Base-by-base conservation (phyloP, 495 filamentous ascomycete genomes). In the Xylaria castorea region DNA sequence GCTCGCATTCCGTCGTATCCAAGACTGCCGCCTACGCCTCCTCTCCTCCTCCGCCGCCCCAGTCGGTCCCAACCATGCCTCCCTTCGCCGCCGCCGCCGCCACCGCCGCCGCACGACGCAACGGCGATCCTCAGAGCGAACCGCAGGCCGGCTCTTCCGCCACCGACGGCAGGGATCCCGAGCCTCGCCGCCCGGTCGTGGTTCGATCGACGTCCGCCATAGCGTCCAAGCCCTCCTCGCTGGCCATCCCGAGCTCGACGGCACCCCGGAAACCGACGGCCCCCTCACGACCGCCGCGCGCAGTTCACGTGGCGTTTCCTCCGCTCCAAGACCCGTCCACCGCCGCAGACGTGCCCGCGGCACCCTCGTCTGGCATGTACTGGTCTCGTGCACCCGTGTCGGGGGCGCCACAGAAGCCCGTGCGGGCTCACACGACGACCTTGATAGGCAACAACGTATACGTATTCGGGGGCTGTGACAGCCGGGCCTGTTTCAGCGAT, bases 281-380 rank as follows among this genome's bases (percentile, higher is more conserved):
- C 1, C 71, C 80, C 46, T 71, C 80, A 1, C 78, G 78, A n/a
- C 76, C 80, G 12, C 48, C 61, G n/a, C 77, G 78, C 3, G 80
- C 82, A 27, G 74, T 76, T 36, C 77, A 87, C 71, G 80, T 81
- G 3, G 71, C 81, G 0, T 88, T 86, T 70, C 89, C 89, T 22
- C 87, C 88, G 42, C 80, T 91, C 12, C 85, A 85, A 51, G 87
- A 89, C 76, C 85, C 88, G 9, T 78, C 81, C 36, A 89, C 84
- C 22, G 87, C 88, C 16, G 85, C 88, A 16, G 85, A 90, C 58
- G 89, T 91, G 27, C 85, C 83, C 5, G 81, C 84, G 3, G 88
- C 89, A 12, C 89, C 89, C n/a, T 87, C 89, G 22, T 88, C 87
- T 55, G 89, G 89, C 58, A 91, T 91, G 89, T 91, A 91, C 81